Evolutionary conservation across 148 eudicot species (phyloP), one percentile per base, ranked within the genome.

Genomic region (Suaeda aralocaspica): DNA sequence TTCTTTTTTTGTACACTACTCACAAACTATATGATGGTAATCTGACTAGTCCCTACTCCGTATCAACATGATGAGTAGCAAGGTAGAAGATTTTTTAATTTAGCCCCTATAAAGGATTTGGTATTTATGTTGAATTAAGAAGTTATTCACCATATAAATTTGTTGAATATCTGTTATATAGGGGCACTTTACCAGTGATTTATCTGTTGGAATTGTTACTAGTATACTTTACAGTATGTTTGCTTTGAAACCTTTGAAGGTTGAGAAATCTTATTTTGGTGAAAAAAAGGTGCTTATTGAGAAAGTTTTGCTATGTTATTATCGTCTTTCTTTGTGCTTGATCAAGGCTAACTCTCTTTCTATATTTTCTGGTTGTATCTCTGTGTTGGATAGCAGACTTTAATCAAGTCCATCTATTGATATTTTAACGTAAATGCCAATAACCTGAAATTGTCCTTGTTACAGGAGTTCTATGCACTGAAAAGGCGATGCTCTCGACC

Each of bases 381-480:
- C 18, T 49, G 52, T 49, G 52, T 49, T 18, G 18, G 52, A 4
- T 49, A 14, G 18, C 18, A 13, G 18, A 16, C n/a, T 7, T 49
- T 16, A 2, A 49, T 49, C 67, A 9, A 59, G 64, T 15, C 22
- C 48, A 33, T 65, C 39, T 14, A 52, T 26, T 24, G 15, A 16
- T 56, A 13, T 34, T 34, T 16, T 66, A 7, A 45, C 36, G 30
- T 31, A 42, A n/a, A 24, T 56, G 34, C 31, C 30, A 65, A 74
- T 36, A 30, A 59, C 61, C 33, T 18, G 14, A 16, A 24, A 13
- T 1, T 66, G 6, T 45, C 58, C 57, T 53, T 59, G 21, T 71
- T 50, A 61, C 84, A 87, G 96, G 96, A 90, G 74, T 87, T 90
- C 74, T 85, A 87, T 79, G 87, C 88, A 74, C 76, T 90, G 72